Conservation (phyloP, 495 filamentous ascomycete species). For the Trichoderma gamsii region DNA sequence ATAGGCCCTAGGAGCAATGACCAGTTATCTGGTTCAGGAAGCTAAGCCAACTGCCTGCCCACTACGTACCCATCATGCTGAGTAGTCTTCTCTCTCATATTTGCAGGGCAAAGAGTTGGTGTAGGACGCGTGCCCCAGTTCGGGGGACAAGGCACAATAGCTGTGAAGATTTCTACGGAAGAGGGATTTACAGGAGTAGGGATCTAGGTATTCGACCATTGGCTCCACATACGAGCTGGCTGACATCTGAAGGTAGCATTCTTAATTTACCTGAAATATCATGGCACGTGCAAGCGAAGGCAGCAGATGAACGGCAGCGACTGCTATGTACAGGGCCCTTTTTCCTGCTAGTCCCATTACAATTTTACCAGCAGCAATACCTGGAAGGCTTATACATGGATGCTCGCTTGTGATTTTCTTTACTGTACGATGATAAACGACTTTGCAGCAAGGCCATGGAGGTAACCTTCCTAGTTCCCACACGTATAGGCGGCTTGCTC, state of each 20-base stretch:
- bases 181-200: neutral
- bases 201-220: neutral
- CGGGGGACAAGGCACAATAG: neutral
- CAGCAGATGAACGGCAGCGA: neutral
- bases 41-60: neutral
- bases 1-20: neutral
- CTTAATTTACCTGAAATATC: neutral
- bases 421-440: neutral
- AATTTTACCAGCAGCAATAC: neutral
- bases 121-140: neutral
- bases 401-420: neutral
- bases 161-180: neutral
- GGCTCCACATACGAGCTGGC: neutral
- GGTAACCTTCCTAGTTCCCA: too few species aligned
- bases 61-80: too few species aligned
- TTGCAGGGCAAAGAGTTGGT: too few species aligned
- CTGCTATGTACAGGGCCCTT: neutral
- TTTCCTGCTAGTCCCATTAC: neutral
- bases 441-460: too few species aligned
- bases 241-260: neutral
- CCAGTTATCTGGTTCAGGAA: neutral
- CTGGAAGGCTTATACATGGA: neutral
- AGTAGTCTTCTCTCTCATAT: too few species aligned
- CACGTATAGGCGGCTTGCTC: too few species aligned
- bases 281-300: neutral